Evolutionary conservation across 2,329 filamentous ascomycete species (phyloP), one percentile per base, ranked within the genome.

Genomic region (Apiospora marii): DNA sequence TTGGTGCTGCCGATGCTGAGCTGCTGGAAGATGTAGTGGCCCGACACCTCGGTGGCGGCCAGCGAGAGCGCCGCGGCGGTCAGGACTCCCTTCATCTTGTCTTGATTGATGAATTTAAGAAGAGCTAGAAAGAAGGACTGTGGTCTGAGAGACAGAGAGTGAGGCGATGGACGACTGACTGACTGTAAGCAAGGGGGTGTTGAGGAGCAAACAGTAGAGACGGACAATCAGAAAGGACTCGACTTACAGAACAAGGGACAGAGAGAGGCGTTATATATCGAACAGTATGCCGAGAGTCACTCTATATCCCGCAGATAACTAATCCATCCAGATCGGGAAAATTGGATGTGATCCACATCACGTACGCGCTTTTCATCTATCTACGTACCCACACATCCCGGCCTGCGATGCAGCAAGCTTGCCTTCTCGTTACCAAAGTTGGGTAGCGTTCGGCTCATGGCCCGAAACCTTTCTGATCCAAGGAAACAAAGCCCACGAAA

Each of bases 21-120:
- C 73, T 82, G 79, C 74, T 84, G 80, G 79, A 84, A 84, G 75
- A 84, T 84, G 79, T 85, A 85, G 73, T 85, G 83, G 1, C 78
- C 83, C 1, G 81, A 81, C 10, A 78, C 83, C 16, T 79, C 73
- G 72, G 78, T 78, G 34, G 76, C 77, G 58, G 79, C 80, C 14
- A 84, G 77, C 30, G 68, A 51, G 46, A 70, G 68, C 14, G 81
- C 78, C 67, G 82, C 76, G 69, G 77, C 76, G 74, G 76, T 75
- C 68, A 75, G 58, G 74, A 81, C 71, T 74, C 73, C 75, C 78
- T 80, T 82, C 82, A 84, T 84, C 41, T 68, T 48, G n/a, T 12
- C 19, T 41, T 41, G 19, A 4, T 64, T 19, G 19, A 37, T 64
- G 8, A 13, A 24, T 12, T 12, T 3, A 64, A 7, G 53, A 64